A percentile compares a stretch with the other conserved stretches of the same genome.
Evolutionary conservation across 495 filamentous ascomycete species (phyloP).

Genomic region (Aspergillus asperescens): DNA sequence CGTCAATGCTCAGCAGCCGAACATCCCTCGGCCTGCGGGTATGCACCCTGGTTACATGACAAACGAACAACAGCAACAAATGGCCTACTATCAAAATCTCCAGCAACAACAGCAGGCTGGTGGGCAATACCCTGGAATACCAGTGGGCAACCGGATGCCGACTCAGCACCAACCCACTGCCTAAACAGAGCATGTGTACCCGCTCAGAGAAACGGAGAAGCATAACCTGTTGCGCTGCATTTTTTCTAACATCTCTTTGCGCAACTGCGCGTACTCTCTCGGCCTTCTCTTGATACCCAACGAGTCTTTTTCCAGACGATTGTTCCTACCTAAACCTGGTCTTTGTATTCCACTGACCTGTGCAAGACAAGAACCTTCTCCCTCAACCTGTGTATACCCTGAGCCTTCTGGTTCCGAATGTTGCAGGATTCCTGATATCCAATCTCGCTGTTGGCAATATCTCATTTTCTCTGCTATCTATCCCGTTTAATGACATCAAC

Average conservation of each 20-base stretch:
- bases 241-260: slow-evolving; percentile 22
- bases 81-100: slow-evolving; percentile 55
- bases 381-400: slow-evolving; percentile 22
- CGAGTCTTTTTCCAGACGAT: slow-evolving; percentile 29
- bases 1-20: slow-evolving; percentile 48
- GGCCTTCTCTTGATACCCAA: slow-evolving; percentile 45
- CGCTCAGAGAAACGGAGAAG: slow-evolving; percentile 15
- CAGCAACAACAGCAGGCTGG: slow-evolving; percentile 53
- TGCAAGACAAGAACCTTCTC: slow-evolving; percentile 10
- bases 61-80: slow-evolving; percentile 53
- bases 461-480: slow-evolving; percentile 13
- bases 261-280: slow-evolving; percentile 26
- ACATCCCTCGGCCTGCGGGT: slow-evolving; percentile 45
- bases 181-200: slow-evolving; percentile 34
- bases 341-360: slow-evolving; percentile 18
- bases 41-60: slow-evolving; percentile 53
- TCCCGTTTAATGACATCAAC: slow-evolving; percentile 15
- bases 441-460: slow-evolving; percentile 15
- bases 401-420: slow-evolving; percentile 11
- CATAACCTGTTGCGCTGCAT: slow-evolving; percentile 18
- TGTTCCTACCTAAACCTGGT: slow-evolving; percentile 21
- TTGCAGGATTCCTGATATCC: slow-evolving; percentile 7
- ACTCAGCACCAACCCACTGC: slow-evolving; percentile 49
- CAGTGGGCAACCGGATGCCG: slow-evolving; percentile 51
- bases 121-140: slow-evolving; percentile 53